Percentiles rank a stretch among this genome's conserved stretches.
Evolutionary conservation across 495 filamentous ascomycete species (phyloP).

Genomic region (Extremus antarcticus): DNA sequence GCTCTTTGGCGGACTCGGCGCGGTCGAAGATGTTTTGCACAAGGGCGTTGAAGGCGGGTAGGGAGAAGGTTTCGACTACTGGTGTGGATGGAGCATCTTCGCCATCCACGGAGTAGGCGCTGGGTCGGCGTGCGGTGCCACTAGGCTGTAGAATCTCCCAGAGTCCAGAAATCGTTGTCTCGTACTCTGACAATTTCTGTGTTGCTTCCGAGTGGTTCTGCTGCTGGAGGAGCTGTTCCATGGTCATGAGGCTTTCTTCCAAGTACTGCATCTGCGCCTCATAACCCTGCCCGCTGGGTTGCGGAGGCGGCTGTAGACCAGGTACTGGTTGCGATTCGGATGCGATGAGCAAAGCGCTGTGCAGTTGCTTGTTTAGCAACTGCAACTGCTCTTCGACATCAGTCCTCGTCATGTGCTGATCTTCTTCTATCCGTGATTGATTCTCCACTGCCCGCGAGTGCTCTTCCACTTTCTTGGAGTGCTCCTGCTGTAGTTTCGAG

Average conservation of each 20-base stretch:
- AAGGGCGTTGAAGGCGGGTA: constrained; percentile 58
- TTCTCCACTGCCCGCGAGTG: constrained; percentile 15
- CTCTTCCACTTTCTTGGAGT: constrained; percentile 18
- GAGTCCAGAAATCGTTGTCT: constrained; percentile 45
- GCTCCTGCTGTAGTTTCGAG: constrained; percentile 1
- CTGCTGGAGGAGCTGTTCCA: constrained; percentile 15
- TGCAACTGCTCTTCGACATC: constrained; percentile 26
- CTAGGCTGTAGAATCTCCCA: constrained; percentile 52
- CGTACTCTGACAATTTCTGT: constrained; percentile 18
- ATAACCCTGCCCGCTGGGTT: constrained; percentile 16
- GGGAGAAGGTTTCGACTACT: constrained; percentile 48
- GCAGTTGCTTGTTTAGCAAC: constrained; percentile 24
- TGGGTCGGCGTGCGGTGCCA: not conserved
- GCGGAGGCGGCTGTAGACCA: constrained; percentile 11
- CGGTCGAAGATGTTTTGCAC: constrained; percentile 63
- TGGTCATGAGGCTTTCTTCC: constrained; percentile 12
- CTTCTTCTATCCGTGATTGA: constrained; percentile 4
- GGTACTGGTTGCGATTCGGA: constrained; percentile 10
- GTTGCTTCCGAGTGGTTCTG: constrained; percentile 1
- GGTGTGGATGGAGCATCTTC: constrained; percentile 12
- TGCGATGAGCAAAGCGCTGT: constrained; percentile 19
- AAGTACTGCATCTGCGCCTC: constrained; percentile 18
- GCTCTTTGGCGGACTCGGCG: constrained; percentile 57
- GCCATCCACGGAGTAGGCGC: not conserved
- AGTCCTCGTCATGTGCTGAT: constrained; percentile 11